Evolutionary conservation across 768 basidiomycete species (phyloP), one percentile per base, ranked within the genome.

Genomic region (Kwoniella bestiolae): DNA sequence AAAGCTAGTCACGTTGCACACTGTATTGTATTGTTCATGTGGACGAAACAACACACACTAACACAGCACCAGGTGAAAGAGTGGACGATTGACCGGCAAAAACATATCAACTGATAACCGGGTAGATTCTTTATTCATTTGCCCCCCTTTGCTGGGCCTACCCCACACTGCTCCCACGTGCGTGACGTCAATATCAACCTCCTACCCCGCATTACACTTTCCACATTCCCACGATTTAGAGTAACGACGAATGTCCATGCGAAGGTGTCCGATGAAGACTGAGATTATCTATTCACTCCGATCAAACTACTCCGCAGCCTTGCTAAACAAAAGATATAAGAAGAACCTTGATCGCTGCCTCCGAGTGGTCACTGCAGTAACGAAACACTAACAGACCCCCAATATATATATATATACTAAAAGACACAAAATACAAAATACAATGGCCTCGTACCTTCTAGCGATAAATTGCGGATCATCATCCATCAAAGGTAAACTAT

Each of bases 381-480:
- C n/a, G n/a, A n/a, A n/a, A n/a, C n/a, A n/a, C n/a, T n/a, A n/a
- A n/a, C n/a, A n/a, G n/a, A n/a, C n/a, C n/a, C n/a, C n/a, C n/a
- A n/a, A n/a, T n/a, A n/a, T n/a, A n/a, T n/a, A n/a, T n/a, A n/a
- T n/a, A n/a, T n/a, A n/a, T n/a, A n/a, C n/a, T n/a, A n/a, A n/a
- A n/a, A n/a, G n/a, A n/a, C n/a, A n/a, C n/a, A n/a, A n/a, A n/a
- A n/a, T n/a, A 11, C 38, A 35, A 41, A 60, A 29, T 57, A 45
- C n/a, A n/a, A n/a, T 59, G 38, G 38, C 38, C 18, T 41, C 65
- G 53, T 77, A 75, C 66, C 85, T 91, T 60, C 87, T 92, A 26
- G 84, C 91, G 3, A 84, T 89, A 68, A 92, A 92, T 70, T 87
- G 91, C 5, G 91, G 91, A 41, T 91, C 91, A 0, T 92, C 91